Percentiles rank a stretch among this genome's conserved stretches.
These are phyloP conservation scores for Populus deltoides DNA, from an alignment of 345 rosid species.

Conservation along the genomic window DNA sequence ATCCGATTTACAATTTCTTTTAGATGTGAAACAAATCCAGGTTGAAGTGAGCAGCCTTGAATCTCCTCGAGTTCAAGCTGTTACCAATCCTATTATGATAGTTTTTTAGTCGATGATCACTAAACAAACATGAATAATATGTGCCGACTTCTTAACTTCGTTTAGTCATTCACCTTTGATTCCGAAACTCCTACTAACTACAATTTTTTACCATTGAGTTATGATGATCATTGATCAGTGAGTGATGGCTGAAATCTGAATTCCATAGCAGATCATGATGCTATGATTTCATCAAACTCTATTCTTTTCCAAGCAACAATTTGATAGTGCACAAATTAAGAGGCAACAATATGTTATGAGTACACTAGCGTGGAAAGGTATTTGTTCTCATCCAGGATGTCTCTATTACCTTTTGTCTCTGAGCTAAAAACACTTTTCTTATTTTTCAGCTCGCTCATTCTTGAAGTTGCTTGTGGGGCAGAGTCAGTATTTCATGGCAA, in stretches of 20 bases:
- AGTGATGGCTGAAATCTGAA: not conserved
- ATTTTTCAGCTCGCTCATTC: conserved; percentile 15
- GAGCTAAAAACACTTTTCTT: conserved; percentile 16
- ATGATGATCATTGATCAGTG: not conserved
- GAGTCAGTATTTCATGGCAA: not conserved
- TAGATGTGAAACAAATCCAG: no score
- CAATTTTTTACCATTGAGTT: not conserved
- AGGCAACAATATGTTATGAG: not conserved
- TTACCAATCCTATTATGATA: no score
- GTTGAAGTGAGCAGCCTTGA: no score
- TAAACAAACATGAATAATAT: no score
- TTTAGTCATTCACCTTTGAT: not conserved
- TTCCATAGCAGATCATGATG: not conserved
- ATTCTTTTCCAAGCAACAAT: not conserved
- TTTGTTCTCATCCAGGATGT: conserved; percentile 18
- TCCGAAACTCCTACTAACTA: not conserved
- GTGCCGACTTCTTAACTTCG: no score
- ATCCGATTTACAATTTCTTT: no score
- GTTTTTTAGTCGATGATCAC: no score
- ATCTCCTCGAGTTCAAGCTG: no score
- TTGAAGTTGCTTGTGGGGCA: conserved; percentile 14
- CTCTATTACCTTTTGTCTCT: conserved; percentile 16
- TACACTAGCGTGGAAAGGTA: conserved; percentile 6
- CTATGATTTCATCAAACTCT: not conserved
- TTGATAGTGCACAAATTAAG: not conserved